phyloP scores from a whole-genome alignment of 2,329 filamentous ascomycete genomes.

The Diaporthe australafricana region DNA sequence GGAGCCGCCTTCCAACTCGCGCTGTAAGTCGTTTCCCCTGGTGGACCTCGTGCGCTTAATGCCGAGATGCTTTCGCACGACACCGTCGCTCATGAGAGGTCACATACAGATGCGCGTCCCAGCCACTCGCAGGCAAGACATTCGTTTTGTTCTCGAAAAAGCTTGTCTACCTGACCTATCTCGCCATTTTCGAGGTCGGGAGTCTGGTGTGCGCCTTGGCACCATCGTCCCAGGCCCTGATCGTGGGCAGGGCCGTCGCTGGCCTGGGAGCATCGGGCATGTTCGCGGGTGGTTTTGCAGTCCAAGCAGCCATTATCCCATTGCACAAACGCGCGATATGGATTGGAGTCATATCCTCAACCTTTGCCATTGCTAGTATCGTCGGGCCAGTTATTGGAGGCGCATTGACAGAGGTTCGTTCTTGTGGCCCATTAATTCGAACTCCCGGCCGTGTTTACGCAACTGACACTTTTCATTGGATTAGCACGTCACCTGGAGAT shows the following conservation, averaged over 20 bases:
- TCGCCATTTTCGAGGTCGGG: slow-evolving; percentile 41
- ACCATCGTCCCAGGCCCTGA: slow-evolving; percentile 52
- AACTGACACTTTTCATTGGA: neutral
- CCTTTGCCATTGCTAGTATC: slow-evolving; percentile 1
- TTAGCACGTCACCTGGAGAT: slow-evolving; percentile 6
- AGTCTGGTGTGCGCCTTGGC: slow-evolving; percentile 50
- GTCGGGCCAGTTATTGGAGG: slow-evolving; percentile 17
- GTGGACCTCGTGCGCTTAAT: neutral
- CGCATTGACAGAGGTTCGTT: neutral
- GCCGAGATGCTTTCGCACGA: too few relatives aligned
- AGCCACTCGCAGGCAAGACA: slow-evolving; percentile 53
- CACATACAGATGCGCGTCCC: slow-evolving; percentile 50
- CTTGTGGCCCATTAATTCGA: too few relatives aligned
- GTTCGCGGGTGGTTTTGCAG: slow-evolving; percentile 37
- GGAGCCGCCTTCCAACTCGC: slow-evolving; percentile 42
- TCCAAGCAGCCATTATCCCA: slow-evolving; percentile 2
- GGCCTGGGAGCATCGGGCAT: slow-evolving; percentile 53
- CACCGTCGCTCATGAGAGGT: neutral
- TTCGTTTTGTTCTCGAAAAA: slow-evolving; percentile 53
- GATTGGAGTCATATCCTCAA: slow-evolving; percentile 30
- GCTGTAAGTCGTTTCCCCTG: neutral
- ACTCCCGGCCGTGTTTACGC: fast-evolving
- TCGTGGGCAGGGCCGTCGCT: slow-evolving; percentile 55
- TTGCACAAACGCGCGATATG: slow-evolving; percentile 38
- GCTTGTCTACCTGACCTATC: slow-evolving; percentile 44